Conservation (phyloP, 768 basidiomycete genomes). For the Kwoniella dendrophila region DNA sequence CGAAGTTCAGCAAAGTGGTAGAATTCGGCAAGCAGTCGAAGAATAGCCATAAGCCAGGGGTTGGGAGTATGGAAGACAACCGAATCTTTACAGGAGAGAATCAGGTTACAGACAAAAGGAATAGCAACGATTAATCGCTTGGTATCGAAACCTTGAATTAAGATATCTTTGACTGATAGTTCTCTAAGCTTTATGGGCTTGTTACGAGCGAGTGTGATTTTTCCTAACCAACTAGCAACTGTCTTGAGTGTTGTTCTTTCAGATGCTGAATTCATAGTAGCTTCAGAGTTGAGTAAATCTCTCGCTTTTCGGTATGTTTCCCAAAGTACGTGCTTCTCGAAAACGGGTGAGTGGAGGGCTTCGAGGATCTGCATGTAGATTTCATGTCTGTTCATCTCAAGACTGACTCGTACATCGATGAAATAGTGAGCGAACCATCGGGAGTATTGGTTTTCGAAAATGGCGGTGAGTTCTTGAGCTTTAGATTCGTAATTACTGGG, state of each 20-base stretch:
- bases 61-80: slow-evolving; percentile 94
- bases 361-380: slow-evolving; percentile 94
- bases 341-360: slow-evolving; percentile 67
- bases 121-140: slow-evolving; percentile 90
- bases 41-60: slow-evolving; percentile 96
- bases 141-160: slow-evolving; percentile 91
- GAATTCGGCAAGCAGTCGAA: slow-evolving; percentile 88
- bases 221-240: slow-evolving; percentile 90
- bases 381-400: slow-evolving; percentile 94
- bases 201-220: slow-evolving; percentile 88
- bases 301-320: slow-evolving; percentile 91
- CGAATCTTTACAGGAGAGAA: slow-evolving; percentile 86
- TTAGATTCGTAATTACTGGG: slow-evolving; percentile 90
- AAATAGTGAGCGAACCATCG: slow-evolving; percentile 98
- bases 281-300: slow-evolving; percentile 83
- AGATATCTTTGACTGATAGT: slow-evolving; percentile 94
- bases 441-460: slow-evolving; percentile 80
- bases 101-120: slow-evolving; percentile 95
- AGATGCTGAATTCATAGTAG: slow-evolving; percentile 77
- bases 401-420: slow-evolving; percentile 91
- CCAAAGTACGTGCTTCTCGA: slow-evolving; percentile 81
- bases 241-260: slow-evolving; percentile 90
- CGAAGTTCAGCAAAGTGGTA: slow-evolving; percentile 96
- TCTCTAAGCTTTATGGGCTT: slow-evolving; percentile 90
- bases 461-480: slow-evolving; percentile 77